Conservation (phyloP, 2,329 filamentous ascomycete genomes). For the Rhytidhysteron rufulum region DNA sequence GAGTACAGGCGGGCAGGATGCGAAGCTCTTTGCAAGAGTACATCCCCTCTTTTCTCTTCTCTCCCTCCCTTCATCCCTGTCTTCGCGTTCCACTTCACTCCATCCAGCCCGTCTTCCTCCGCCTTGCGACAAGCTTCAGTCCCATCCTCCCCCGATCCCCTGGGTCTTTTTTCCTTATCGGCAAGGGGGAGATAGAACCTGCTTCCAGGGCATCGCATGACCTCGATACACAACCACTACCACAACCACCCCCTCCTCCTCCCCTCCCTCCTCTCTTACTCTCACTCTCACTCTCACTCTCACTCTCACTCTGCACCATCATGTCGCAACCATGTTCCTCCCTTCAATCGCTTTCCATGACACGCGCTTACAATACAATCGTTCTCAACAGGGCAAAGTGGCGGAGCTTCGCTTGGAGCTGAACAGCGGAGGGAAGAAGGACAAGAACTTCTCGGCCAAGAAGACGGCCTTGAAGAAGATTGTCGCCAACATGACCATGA, state of each 20-base stretch:
- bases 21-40: conserved; percentile 98
- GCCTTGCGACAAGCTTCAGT: too few relatives aligned
- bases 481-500: conserved; percentile 99
- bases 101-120: too few relatives aligned
- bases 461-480: conserved; percentile 99
- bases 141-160: too few relatives aligned
- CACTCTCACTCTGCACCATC: conserved; percentile 4
- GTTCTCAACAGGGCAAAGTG: conserved; percentile 82
- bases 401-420: conserved; percentile 94
- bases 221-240: too few relatives aligned
- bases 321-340: conserved; percentile 32
- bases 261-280: too few relatives aligned
- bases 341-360: conserved; percentile 29
- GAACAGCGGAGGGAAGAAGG: conserved; percentile 91
- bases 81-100: conserved; percentile 13
- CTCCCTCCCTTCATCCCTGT: conserved; percentile 4
- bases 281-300: too few relatives aligned
- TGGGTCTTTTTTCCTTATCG: too few relatives aligned
- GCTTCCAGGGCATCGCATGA: too few relatives aligned
- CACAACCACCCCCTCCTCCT: conserved; percentile 12
- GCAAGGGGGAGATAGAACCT: too few relatives aligned
- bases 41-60: conserved; percentile 34
- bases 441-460: conserved; percentile 92
- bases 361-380: conserved; percentile 49
- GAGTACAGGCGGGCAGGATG: conserved; percentile 79